Percentiles rank a stretch among this genome's conserved stretches.
Conservation (phyloP, 768 basidiomycete genomes). For the Neoboletus magnificus region DNA sequence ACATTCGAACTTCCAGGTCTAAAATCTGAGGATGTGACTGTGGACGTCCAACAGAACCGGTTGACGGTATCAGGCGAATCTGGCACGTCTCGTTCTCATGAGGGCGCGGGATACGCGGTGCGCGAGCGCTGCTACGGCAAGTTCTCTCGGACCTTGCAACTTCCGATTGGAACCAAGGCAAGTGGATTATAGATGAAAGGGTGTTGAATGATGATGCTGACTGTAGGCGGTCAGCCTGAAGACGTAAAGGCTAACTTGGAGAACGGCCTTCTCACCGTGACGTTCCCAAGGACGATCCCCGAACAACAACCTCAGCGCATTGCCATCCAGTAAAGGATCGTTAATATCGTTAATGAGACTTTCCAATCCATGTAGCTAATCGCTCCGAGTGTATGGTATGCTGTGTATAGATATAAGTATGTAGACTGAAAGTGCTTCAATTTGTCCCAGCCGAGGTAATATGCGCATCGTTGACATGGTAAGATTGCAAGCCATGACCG, state of each 20-base stretch:
- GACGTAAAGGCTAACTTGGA: slow-evolving; percentile 46
- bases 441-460: too few relatives aligned
- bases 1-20: slow-evolving; percentile 54
- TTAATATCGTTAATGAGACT: too few relatives aligned
- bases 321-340: slow-evolving; percentile 10
- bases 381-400: too few relatives aligned
- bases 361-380: too few relatives aligned
- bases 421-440: too few relatives aligned
- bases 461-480: too few relatives aligned
- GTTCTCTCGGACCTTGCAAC: slow-evolving; percentile 41
- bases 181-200: neutral
- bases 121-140: slow-evolving; percentile 43
- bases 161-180: slow-evolving; percentile 46
- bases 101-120: slow-evolving; percentile 39
- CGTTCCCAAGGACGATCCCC: slow-evolving; percentile 40
- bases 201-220: neutral
- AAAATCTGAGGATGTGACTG: slow-evolving; percentile 44
- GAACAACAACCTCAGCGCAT: slow-evolving; percentile 43
- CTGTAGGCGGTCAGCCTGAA: slow-evolving; percentile 28
- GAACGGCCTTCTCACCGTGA: slow-evolving; percentile 43
- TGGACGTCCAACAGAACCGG: slow-evolving; percentile 41
- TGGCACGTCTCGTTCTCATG: slow-evolving; percentile 31
- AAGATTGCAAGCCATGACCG: too few relatives aligned
- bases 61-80: slow-evolving; percentile 48
- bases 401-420: too few relatives aligned